phyloP scores from a whole-genome alignment of 306 rosid species.

The Cicer chorassanicum region DNA sequence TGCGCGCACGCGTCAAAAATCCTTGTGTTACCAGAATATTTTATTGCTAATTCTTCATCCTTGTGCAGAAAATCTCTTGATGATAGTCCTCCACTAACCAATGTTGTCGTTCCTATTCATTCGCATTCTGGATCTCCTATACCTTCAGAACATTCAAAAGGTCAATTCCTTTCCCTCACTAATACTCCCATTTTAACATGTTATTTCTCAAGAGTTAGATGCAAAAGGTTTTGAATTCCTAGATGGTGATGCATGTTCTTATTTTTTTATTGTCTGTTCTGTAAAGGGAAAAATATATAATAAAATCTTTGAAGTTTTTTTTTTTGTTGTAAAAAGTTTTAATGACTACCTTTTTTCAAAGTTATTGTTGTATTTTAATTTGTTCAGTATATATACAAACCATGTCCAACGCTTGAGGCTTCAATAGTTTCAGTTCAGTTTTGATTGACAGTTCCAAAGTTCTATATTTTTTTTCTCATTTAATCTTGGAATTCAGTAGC shows the following conservation, averaged over 20 bases:
- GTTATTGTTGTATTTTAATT: not conserved
- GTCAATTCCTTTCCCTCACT: slow-evolving; percentile 23
- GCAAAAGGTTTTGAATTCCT: too few species aligned
- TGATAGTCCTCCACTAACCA: slow-evolving; percentile 39
- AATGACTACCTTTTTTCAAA: not conserved
- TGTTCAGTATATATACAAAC: not conserved
- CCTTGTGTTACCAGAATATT: not conserved
- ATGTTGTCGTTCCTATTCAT: slow-evolving; percentile 32
- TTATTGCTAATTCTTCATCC: slow-evolving; percentile 32
- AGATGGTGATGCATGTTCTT: too few species aligned
- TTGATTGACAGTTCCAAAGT: too few species aligned
- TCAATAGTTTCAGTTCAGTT: too few species aligned
- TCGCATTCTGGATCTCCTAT: slow-evolving; percentile 37
- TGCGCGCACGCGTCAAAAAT: too few species aligned
- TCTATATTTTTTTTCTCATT: too few species aligned
- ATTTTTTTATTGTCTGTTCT: too few species aligned
- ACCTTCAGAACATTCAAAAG: slow-evolving; percentile 50
- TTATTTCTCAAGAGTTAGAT: slow-evolving; percentile 3
- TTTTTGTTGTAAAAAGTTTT: too few species aligned
- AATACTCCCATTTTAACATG: not conserved
- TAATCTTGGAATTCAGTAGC: too few species aligned
- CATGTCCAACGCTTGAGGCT: not conserved
- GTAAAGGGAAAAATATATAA: too few species aligned
- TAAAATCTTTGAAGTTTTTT: too few species aligned
- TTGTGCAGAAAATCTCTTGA: slow-evolving; percentile 66